phyloP scores from a whole-genome alignment of 768 basidiomycete species.

The Tulasnella sp. region DNA sequence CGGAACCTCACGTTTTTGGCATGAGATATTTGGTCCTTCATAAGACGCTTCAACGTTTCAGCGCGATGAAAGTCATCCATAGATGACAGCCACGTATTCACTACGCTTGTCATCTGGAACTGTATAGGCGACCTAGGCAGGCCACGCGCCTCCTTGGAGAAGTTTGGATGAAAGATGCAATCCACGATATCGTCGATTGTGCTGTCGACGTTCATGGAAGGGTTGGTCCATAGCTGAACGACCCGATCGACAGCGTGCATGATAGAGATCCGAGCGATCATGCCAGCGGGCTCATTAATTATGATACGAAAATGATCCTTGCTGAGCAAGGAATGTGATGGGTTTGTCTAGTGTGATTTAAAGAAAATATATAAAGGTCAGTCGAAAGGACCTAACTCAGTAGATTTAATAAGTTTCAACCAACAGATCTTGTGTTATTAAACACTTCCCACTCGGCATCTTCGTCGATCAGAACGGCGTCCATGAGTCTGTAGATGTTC shows the following conservation, averaged over 20 bases:
- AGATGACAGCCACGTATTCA: conserved; percentile 2
- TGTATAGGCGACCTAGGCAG: background rate
- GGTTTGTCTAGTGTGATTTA: conserved; percentile 1
- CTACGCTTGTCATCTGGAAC: background rate
- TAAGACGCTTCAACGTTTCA: conserved; percentile 8
- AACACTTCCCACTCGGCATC: conserved; percentile 11
- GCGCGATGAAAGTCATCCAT: background rate
- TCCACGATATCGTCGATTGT: background rate
- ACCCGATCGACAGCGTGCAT: conserved; percentile 31
- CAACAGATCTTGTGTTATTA: background rate
- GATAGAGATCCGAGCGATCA: conserved; percentile 57
- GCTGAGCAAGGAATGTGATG: conserved; percentile 12
- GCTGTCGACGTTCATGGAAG: background rate
- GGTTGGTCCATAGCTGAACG: conserved; percentile 4
- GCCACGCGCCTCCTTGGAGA: background rate
- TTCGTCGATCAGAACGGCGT: background rate
- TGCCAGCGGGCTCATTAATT: conserved; percentile 65
- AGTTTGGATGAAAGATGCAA: conserved; percentile 12
- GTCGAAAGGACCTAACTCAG: background rate
- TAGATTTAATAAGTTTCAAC: background rate
- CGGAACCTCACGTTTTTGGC: conserved; percentile 3
- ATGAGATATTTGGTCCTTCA: background rate
- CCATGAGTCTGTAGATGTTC: background rate
- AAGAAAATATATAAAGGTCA: background rate
- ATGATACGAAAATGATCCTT: conserved; percentile 65